Percentiles rank a stretch among this genome's conserved stretches.
These are phyloP conservation scores for Reticulascus tulasneorum DNA, from an alignment of 2,329 filamentous ascomycete species.

Conservation along the genomic window DNA sequence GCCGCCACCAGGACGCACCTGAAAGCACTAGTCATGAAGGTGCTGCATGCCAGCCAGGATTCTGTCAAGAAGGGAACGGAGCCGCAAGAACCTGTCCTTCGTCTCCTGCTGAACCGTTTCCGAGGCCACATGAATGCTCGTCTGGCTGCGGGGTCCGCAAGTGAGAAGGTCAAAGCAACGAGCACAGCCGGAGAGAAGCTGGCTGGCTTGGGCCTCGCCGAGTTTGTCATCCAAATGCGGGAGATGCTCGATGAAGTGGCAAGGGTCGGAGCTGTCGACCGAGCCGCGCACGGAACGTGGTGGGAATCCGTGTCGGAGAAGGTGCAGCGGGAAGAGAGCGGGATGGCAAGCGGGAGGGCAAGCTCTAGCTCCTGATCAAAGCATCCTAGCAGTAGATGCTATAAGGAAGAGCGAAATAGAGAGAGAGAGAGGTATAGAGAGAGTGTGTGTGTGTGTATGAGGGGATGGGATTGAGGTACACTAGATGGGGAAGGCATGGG, in stretches of 20 bases:
- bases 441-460: no score
- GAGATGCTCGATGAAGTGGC: constrained; percentile 66
- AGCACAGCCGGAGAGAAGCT: constrained; percentile 67
- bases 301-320: constrained; percentile 64
- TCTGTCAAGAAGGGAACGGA: constrained; percentile 36
- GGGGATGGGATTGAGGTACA: no score
- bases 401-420: no score
- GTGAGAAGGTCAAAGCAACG: constrained; percentile 66
- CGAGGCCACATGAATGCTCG: constrained; percentile 63
- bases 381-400: no score
- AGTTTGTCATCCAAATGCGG: constrained; percentile 67
- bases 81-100: constrained; percentile 54
- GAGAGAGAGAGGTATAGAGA: no score
- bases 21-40: constrained; percentile 53
- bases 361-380: no score
- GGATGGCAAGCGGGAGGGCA: no score
- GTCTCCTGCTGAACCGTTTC: constrained; percentile 64
- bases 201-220: constrained; percentile 64
- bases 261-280: constrained; percentile 62
- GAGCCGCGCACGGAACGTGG: constrained; percentile 64
- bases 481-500: no score
- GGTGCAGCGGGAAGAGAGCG: constrained; percentile 40
- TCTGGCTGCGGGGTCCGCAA: constrained; percentile 61
- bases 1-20: constrained; percentile 57
- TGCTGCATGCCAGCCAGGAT: constrained; percentile 47